Conservation (phyloP, 1,284 basidiomycete genomes). For the Coriolopsis trogii region DNA sequence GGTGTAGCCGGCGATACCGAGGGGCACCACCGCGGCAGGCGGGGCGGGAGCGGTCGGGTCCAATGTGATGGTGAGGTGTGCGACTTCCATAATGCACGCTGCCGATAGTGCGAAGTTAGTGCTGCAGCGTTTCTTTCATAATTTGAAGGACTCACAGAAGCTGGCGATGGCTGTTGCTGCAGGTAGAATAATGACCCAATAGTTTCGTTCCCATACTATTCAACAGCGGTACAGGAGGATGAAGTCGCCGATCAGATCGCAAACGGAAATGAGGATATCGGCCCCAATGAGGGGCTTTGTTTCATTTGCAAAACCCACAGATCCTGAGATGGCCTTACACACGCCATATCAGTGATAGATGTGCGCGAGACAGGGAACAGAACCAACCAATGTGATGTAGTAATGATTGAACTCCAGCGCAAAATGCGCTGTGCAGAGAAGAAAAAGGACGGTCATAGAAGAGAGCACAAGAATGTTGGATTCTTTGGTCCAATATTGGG, state of each 20-base stretch:
- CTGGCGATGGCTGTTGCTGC: constrained; percentile 35
- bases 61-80: constrained; percentile 5
- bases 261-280: constrained; percentile 39
- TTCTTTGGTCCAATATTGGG: no score
- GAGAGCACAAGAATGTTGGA: no score
- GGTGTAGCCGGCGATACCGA: constrained; percentile 32
- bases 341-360: no score
- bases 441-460: no score
- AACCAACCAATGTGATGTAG: no score
- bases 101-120: not conserved
- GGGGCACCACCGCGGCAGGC: constrained; percentile 9
- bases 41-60: constrained; percentile 5
- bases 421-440: no score
- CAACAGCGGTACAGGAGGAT: constrained; percentile 45
- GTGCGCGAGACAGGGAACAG: no score
- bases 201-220: constrained; percentile 37
- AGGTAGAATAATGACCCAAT: constrained; percentile 36
- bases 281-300: constrained; percentile 33
- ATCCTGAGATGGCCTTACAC: no score
- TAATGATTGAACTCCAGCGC: no score
- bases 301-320: constrained; percentile 33
- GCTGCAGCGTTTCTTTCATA: not conserved
- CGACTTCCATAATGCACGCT: constrained; percentile 11
- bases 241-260: constrained; percentile 41
- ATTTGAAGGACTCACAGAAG: constrained; percentile 31